Evolutionary conservation across 495 filamentous ascomycete species (phyloP).

Genomic region (Thermochaetoides thermophila): DNA sequence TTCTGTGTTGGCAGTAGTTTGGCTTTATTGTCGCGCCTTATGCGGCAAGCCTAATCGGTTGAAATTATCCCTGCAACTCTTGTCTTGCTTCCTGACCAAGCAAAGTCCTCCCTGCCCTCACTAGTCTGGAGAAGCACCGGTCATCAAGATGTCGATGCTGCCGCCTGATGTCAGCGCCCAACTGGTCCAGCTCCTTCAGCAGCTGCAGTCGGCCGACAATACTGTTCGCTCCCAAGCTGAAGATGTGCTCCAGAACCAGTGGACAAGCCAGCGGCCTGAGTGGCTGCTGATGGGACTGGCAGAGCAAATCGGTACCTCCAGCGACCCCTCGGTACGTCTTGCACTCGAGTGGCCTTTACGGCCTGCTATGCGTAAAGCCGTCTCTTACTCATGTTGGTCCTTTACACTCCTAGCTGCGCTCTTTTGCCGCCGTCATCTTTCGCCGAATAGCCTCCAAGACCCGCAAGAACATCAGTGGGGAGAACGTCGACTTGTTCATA

Average conservation of each 20-base stretch:
- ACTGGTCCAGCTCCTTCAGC: slow-evolving; percentile 72
- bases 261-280: slow-evolving; percentile 67
- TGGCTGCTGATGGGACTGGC: slow-evolving; percentile 82
- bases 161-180: slow-evolving; percentile 66
- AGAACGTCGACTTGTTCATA: slow-evolving; percentile 69
- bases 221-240: slow-evolving; percentile 68
- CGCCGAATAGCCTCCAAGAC: slow-evolving; percentile 81
- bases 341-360: too few species aligned
- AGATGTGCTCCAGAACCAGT: slow-evolving; percentile 76
- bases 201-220: slow-evolving; percentile 84
- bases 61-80: too few species aligned
- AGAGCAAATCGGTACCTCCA: slow-evolving; percentile 65
- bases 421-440: slow-evolving; percentile 89
- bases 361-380: slow-evolving; percentile 1
- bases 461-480: slow-evolving; percentile 55
- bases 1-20: too few species aligned
- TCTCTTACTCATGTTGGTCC: background rate
- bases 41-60: too few species aligned
- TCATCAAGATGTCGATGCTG: slow-evolving; percentile 60
- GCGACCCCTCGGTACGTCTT: slow-evolving; percentile 47
- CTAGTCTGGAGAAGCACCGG: background rate
- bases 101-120: background rate
- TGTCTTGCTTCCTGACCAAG: background rate
- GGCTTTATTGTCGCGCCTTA: too few species aligned
- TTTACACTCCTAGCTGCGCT: slow-evolving; percentile 44